phyloP scores from a whole-genome alignment of 176 grass and related monocot genomes.

The Aegilops bicornis region DNA sequence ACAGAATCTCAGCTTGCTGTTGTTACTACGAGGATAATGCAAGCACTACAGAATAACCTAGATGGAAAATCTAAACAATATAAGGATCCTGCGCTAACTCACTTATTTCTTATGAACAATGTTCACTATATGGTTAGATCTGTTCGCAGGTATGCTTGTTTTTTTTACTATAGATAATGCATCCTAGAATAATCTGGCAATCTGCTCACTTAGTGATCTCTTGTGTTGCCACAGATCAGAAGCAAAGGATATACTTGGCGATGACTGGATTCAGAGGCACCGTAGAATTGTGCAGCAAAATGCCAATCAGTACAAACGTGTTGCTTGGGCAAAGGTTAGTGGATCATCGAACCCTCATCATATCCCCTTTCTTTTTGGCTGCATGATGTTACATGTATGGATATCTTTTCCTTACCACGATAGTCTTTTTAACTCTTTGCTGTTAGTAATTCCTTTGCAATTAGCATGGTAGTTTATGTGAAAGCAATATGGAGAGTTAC shows the following conservation, averaged over 20 bases:
- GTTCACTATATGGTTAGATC: conserved; percentile 98
- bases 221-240: conserved; percentile 67
- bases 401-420: neutral
- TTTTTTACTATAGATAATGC: neutral
- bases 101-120: conserved; percentile 97
- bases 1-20: conserved; percentile 86
- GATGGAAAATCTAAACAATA: conserved; percentile 96
- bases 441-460: neutral
- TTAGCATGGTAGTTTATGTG: conserved; percentile 15
- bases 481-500: neutral
- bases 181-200: neutral
- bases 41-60: conserved; percentile 94
- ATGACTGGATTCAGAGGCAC: conserved; percentile 98
- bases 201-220: neutral
- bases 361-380: neutral
- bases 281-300: conserved; percentile 97
- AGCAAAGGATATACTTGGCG: conserved; percentile 97
- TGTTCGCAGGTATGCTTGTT: conserved; percentile 73
- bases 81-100: conserved; percentile 79
- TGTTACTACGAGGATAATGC: conserved; percentile 96
- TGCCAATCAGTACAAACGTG: conserved; percentile 91
- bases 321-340: conserved; percentile 98
- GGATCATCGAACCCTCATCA: neutral
- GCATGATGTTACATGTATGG: neutral
- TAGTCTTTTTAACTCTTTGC: neutral